These are phyloP conservation scores for Lactifluus echinatus DNA, from an alignment of 768 basidiomycete genomes.

Conservation along the genomic window DNA sequence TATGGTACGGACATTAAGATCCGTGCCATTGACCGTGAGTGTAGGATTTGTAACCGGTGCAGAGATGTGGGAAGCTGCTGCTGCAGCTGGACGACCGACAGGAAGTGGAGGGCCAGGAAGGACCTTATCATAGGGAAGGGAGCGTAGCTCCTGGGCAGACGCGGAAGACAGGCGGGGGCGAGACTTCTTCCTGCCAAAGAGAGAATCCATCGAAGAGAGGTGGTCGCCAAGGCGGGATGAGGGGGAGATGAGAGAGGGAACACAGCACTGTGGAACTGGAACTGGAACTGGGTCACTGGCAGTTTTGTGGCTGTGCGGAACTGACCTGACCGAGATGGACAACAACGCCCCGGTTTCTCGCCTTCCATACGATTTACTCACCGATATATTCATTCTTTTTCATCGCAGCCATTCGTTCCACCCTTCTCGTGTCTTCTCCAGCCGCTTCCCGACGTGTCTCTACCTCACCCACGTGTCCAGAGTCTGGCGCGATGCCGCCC, in stretches of 20 bases:
- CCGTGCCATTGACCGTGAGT: conserved; percentile 61
- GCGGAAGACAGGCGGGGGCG: conserved; percentile 55
- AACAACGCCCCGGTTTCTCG: conserved; percentile 8
- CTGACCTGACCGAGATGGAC: too few relatives aligned
- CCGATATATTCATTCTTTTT: conserved; percentile 16
- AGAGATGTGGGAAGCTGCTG: conserved; percentile 41
- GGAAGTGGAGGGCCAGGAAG: conserved; percentile 52
- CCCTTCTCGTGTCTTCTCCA: background rate
- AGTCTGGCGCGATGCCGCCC: conserved; percentile 15
- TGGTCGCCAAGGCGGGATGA: background rate
- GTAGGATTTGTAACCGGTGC: conserved; percentile 81
- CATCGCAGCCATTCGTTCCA: background rate
- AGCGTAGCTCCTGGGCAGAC: conserved; percentile 51
- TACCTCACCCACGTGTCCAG: conserved; percentile 16
- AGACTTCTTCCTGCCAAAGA: conserved; percentile 52
- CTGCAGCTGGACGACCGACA: conserved; percentile 29
- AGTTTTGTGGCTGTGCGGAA: background rate
- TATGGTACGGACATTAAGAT: conserved; percentile 54
- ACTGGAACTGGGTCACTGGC: too few relatives aligned
- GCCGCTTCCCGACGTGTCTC: background rate
- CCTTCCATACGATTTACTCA: conserved; percentile 13
- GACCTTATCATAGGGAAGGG: conserved; percentile 67
- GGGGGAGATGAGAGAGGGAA: background rate
- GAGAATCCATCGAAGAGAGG: conserved; percentile 42
- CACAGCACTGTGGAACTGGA: background rate